phyloP scores from a whole-genome alignment of 805 yeast genomes.

The Tetrapisispora iriomotensis region DNA sequence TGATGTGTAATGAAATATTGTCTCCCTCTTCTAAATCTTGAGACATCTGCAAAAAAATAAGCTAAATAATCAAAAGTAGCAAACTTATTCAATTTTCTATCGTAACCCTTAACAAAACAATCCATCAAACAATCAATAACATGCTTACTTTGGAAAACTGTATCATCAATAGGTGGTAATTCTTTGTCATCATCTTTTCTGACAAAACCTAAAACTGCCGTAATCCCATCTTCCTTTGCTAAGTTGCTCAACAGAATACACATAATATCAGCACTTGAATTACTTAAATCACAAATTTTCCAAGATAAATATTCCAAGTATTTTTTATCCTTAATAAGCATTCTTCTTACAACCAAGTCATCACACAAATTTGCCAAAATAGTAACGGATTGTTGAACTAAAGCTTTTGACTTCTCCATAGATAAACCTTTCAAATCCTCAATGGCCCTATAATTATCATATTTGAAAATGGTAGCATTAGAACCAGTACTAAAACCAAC shows the following conservation, averaged over 20 bases:
- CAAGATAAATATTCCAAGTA: slow-evolving; percentile 42
- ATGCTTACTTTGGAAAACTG: slow-evolving; percentile 44
- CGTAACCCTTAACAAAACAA: slow-evolving; percentile 78
- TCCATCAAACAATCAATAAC: slow-evolving; percentile 79
- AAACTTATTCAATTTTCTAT: slow-evolving; percentile 55
- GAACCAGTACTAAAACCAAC: slow-evolving; percentile 74
- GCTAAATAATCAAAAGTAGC: slow-evolving; percentile 78
- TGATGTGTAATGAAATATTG: slow-evolving; percentile 66
- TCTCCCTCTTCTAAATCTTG: slow-evolving; percentile 68
- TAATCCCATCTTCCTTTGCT: slow-evolving; percentile 64
- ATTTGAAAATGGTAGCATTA: slow-evolving; percentile 53
- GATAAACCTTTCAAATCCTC: slow-evolving; percentile 58
- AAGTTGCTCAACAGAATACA: slow-evolving; percentile 78
- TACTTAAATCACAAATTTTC: slow-evolving; percentile 43
- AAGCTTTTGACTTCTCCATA: slow-evolving; percentile 41
- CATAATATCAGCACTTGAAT: slow-evolving; percentile 68
- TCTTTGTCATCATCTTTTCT: slow-evolving; percentile 16
- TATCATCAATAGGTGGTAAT: slow-evolving; percentile 31
- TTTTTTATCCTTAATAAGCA: slow-evolving; percentile 54
- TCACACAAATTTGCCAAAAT: slow-evolving; percentile 78
- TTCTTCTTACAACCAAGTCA: slow-evolving; percentile 49
- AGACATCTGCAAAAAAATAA: slow-evolving; percentile 81
- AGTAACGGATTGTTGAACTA: slow-evolving; percentile 61
- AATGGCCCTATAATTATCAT: slow-evolving; percentile 61
- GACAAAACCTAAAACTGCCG: slow-evolving; percentile 37